Base-by-base conservation (phyloP, 2,329 filamentous ascomycete genomes). In the Aureobasidium sp. region DNA sequence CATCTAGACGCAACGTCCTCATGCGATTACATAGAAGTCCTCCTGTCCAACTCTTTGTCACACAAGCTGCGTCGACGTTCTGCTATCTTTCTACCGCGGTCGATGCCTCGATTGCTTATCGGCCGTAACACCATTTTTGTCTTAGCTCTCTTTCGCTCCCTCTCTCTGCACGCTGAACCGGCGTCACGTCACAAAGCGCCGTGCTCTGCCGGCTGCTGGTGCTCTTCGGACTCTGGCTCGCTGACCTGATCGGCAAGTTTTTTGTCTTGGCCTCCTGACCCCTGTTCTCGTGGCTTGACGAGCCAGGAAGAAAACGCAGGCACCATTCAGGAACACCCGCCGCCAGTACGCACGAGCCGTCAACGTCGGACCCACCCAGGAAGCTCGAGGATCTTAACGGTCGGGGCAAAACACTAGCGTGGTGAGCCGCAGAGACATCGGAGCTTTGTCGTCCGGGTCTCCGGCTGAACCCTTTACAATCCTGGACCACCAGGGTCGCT, bases 281-380 rank as follows among this genome's bases (percentile, higher is more conserved):
- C 59, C 59, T 61, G 59, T 45, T 53, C 49, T 61, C 59, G 39
- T 61, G 59, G 59, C 59, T 61, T 44, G 59, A 44, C 49, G 48
- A 54, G 39, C 59, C 40, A 47, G 19, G 35, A 24, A 37, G 39
- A 53, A 61, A 31, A 39, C 45, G 37, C 48, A 60, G 40, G 47
- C 58, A 60, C 45, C 35, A 31, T 27, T 49, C 59, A 61, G 59
- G 59, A 61, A 61, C 59, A 61, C 59, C 59, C 59, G 59, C 48
- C 59, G 44, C 56, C 48, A 53, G 49, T 19, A 50, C 17, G 58
- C 58, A 54, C 48, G 59, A 61, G 59, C 59, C 49, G 15, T 19
- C 48, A 53, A 47, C 59, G 59, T 61, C 29, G n/a, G 59, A 54
- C 59, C 59, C 59, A 61, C 59, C 37, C 15, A 48, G 15, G 19